A percentile compares a stretch with the other conserved stretches of the same genome.
phyloP scores from a whole-genome alignment of 495 filamentous ascomycete genomes.

The Penicillium ucsense region DNA sequence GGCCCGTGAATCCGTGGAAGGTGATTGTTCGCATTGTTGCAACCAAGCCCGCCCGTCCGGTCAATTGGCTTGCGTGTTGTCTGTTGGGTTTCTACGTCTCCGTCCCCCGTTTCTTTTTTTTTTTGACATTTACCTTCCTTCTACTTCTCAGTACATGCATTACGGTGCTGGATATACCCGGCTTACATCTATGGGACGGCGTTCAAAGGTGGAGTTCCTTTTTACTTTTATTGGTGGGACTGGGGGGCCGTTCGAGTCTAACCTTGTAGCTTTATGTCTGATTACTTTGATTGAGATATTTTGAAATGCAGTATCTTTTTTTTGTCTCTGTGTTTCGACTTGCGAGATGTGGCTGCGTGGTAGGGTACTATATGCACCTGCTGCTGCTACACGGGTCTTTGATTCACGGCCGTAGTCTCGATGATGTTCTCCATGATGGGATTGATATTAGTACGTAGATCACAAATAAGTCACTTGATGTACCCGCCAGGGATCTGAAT shows the following conservation, averaged over 20 bases:
- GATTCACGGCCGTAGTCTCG: too few relatives aligned
- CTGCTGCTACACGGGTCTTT: too few relatives aligned
- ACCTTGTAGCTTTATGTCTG: not conserved
- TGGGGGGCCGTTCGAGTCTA: not conserved
- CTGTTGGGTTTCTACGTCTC: slow-evolving; percentile 4
- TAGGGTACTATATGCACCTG: too few relatives aligned
- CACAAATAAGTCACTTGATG: too few relatives aligned
- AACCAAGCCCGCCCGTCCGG: too few relatives aligned
- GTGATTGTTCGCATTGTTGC: too few relatives aligned
- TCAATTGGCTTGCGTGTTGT: not conserved
- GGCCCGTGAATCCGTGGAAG: too few relatives aligned
- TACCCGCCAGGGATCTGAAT: too few relatives aligned
- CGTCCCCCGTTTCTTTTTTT: slow-evolving; percentile 7
- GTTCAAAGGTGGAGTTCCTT: slow-evolving; percentile 18
- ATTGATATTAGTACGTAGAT: too few relatives aligned
- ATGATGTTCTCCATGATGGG: too few relatives aligned
- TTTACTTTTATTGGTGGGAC: slow-evolving; percentile 9
- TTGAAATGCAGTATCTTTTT: not conserved
- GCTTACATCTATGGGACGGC: slow-evolving; percentile 41
- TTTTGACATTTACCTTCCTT: slow-evolving; percentile 5
- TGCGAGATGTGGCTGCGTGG: too few relatives aligned
- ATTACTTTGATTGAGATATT: not conserved
- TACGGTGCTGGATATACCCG: slow-evolving; percentile 48
- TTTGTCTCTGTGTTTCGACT: too few relatives aligned
- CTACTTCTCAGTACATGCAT: slow-evolving; percentile 40